phyloP scores from a whole-genome alignment of 169 alveolate genomes.

The Toxoplasma gondii region DNA sequence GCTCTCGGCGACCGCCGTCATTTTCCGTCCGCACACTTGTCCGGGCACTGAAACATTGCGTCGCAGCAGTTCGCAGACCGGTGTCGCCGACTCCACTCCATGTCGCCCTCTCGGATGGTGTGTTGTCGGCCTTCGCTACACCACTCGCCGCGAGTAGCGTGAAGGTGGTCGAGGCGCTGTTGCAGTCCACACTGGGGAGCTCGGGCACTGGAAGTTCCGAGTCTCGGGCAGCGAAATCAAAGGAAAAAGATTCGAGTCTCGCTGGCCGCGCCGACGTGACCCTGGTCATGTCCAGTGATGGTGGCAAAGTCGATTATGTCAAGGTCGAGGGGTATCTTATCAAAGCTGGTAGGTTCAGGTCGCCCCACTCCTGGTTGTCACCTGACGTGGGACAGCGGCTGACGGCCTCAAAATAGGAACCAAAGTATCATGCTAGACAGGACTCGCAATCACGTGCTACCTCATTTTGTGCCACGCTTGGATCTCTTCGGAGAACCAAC shows the following conservation, averaged over 20 bases:
- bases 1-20: constrained; percentile 72
- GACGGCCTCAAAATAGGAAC: too few species aligned
- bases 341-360: constrained; percentile 4
- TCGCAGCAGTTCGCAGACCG: constrained; percentile 64
- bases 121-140: constrained; percentile 77
- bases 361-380: not conserved
- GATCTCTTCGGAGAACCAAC: too few species aligned
- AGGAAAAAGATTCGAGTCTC: not conserved
- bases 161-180: constrained; percentile 32
- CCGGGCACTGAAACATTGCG: constrained; percentile 84
- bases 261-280: constrained; percentile 38
- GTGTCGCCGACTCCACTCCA: constrained; percentile 37
- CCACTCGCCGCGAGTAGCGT: constrained; percentile 65
- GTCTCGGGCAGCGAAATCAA: not conserved
- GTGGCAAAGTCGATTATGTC: constrained; percentile 40
- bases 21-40: constrained; percentile 86
- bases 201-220: not conserved
- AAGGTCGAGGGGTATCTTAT: constrained; percentile 54
- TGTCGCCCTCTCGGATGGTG: constrained; percentile 74
- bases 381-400: too few species aligned
- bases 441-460: too few species aligned
- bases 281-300: not conserved
- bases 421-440: too few species aligned
- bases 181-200: constrained; percentile 26
- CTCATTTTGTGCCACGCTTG: too few species aligned